Base-by-base conservation (phyloP, 73 alveolate genomes). In the Uronychia binucleata region DNA sequence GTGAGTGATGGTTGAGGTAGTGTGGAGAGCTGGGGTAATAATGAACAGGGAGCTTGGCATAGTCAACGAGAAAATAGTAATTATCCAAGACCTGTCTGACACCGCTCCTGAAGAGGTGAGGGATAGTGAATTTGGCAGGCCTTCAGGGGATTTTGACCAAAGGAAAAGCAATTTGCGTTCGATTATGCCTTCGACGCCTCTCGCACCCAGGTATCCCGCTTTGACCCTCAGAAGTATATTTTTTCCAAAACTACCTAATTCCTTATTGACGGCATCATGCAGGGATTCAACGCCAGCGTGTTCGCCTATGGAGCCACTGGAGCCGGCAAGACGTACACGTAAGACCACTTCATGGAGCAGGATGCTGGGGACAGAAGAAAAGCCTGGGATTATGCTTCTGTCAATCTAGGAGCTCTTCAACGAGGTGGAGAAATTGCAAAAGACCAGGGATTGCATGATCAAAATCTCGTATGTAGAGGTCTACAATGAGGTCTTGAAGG, bases 221-320 rank as follows among this genome's bases (percentile, higher is more conserved):
- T 86, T 75, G 91, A 79, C 28, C 86, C 92, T 32, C 97, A 95
- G 86, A 74, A 27, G 1, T 79, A 82, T 19, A 82, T 82, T 14
- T 94, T 92, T 80, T 78, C 82, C 28, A 87, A 91, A 27, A 94
- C 99, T n/a, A 96, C 99, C 34, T 80, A 88, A 77, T 92, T 88
- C 77, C 87, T 94, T 81, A 84, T 93, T 33, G 96, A 90, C 75
- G 97, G 98, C 28, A 94, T 97, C 76, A 86, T 97, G 31, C 94
- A 97, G 85, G 99, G 99, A 26, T 97, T 91, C 91, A 97, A 97
- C 88, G 99, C 99, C 31, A 93, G 99, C 1, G 99, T 96, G 78
- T 97, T 97, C 46, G 99, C 99, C 57, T 97, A 97, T 86, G 99
- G 99, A 31, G 98, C 99, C 77, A 97, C 99, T 27, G 98, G 99